These are phyloP conservation scores for Neofusicoccum ribis DNA, from an alignment of 2,329 filamentous ascomycete species.

Conservation along the genomic window DNA sequence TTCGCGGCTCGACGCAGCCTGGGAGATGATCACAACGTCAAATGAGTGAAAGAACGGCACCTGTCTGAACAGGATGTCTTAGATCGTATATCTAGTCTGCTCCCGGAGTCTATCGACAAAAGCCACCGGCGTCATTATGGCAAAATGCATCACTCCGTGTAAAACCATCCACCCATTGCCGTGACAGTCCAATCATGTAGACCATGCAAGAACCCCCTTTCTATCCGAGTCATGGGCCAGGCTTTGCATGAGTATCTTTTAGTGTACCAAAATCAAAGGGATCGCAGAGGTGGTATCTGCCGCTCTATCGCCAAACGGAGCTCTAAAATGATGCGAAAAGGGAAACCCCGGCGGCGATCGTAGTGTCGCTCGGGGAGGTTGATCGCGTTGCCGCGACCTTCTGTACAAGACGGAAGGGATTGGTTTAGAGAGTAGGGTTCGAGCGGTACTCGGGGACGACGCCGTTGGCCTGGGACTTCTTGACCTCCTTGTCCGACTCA, in stretches of 20 bases:
- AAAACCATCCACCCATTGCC: neutral
- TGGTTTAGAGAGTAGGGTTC: constrained; percentile 62
- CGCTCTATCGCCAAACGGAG: constrained; percentile 13
- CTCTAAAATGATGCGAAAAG: constrained; percentile 3
- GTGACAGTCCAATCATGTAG: constrained; percentile 4
- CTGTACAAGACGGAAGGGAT: constrained; percentile 8
- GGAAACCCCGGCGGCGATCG: neutral
- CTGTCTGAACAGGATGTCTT: neutral
- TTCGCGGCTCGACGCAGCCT: too few relatives aligned
- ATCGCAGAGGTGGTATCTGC: constrained; percentile 16
- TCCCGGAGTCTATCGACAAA: constrained; percentile 4
- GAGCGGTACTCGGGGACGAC: constrained; percentile 62
- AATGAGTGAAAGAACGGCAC: too few relatives aligned
- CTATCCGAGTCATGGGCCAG: constrained; percentile 1
- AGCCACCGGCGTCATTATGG: constrained; percentile 12
- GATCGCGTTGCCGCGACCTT: neutral
- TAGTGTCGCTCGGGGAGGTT: neutral
- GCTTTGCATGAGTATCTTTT: constrained; percentile 9
- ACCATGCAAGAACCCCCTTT: constrained; percentile 5
- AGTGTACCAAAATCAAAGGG: neutral
- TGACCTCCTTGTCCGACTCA: constrained; percentile 51
- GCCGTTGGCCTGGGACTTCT: constrained; percentile 53
- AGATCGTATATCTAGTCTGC: neutral
- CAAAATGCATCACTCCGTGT: neutral
- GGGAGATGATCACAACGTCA: too few relatives aligned